Base-by-base conservation (phyloP, 495 filamentous ascomycete genomes). In the Wilcoxina mikolae region DNA sequence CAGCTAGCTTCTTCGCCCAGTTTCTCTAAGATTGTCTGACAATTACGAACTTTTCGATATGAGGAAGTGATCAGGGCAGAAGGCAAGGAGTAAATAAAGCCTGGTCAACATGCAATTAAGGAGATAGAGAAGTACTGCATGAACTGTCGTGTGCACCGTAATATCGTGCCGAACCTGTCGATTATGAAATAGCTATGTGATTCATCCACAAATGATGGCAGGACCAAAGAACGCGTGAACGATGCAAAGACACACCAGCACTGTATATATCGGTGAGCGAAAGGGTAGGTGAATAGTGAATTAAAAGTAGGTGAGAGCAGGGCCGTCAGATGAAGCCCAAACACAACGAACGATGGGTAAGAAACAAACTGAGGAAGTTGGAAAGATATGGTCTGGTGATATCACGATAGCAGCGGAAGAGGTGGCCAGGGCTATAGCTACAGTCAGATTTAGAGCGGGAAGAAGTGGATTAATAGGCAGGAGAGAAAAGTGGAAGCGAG, bases 1-100 rank as follows among this genome's bases (percentile, higher is more conserved):
- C 58, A 62, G 60, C 59, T 42, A 62, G 58, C 58, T 54, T 61
- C 60, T 61, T 54, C 54, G 57, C 54, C n/a, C n/a, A n/a, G n/a
- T n/a, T n/a, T n/a, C n/a, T n/a, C n/a, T n/a, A n/a, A n/a, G n/a
- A n/a, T n/a, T n/a, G n/a, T n/a, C n/a, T n/a, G n/a, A n/a, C n/a
- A n/a, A n/a, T n/a, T n/a, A n/a, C n/a, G n/a, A n/a, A n/a, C n/a
- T n/a, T n/a, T n/a, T n/a, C n/a, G n/a, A n/a, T n/a, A n/a, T n/a
- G n/a, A n/a, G n/a, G n/a, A n/a, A n/a, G n/a, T n/a, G n/a, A n/a
- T n/a, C n/a, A n/a, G n/a, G n/a, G n/a, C n/a, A n/a, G n/a, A n/a
- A n/a, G n/a, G n/a, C n/a, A n/a, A n/a, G n/a, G n/a, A n/a, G n/a
- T n/a, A n/a, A n/a, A n/a, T n/a, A n/a, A n/a, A n/a, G n/a, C n/a